Evolutionary conservation across 2,329 filamentous ascomycete genomes (phyloP), one percentile per base, ranked within the genome.

Genomic region (Fusarium penzigii): DNA sequence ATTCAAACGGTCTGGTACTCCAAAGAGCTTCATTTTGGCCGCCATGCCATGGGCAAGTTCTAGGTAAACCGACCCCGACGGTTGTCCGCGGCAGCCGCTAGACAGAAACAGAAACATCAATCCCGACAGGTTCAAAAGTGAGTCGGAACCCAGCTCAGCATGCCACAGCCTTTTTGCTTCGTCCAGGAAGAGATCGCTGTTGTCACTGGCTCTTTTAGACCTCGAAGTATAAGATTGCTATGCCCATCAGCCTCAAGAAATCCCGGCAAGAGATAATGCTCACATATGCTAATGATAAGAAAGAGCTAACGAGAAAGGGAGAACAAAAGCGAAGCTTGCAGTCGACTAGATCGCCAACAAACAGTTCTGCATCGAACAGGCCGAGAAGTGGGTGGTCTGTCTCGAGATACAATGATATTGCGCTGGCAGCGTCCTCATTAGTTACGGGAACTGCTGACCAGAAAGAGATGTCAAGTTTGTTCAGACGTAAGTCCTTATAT

Each of bases 371-470:
- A 20, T 73, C 64, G 45, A 76, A 76, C 1, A 64, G 48, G 2
- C 69, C 70, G 12, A 75, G 53, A 1, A 75, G 58, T 0, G 72
- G 71, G 47, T 74, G 70, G 12, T 76, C 72, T 2, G 71, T 74
- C 46, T 64, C 57, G 6, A 74, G 52, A 40, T 74, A 74, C 2
- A 73, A 48, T 2, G 71, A 74, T n/a, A 74, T 69, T 17, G 62
- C 56, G 11, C 57, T 62, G 2, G 65, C 66, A n/a, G 69, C 68
- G 12, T 69, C 51, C 6, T 68, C 59, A 42, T 68, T 60, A 1
- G 59, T 42, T 6, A 74, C 56, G 6, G 52, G 38, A 6, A 72
- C 62, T 25, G 67, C 52, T 13, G 73, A 72, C 74, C 74, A 72
- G 49, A 64, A 62, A 11, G 48, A 29, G 34, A 75, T 68, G 3